Conservation (phyloP, 257 asterid genomes). For the Petunia secreta region DNA sequence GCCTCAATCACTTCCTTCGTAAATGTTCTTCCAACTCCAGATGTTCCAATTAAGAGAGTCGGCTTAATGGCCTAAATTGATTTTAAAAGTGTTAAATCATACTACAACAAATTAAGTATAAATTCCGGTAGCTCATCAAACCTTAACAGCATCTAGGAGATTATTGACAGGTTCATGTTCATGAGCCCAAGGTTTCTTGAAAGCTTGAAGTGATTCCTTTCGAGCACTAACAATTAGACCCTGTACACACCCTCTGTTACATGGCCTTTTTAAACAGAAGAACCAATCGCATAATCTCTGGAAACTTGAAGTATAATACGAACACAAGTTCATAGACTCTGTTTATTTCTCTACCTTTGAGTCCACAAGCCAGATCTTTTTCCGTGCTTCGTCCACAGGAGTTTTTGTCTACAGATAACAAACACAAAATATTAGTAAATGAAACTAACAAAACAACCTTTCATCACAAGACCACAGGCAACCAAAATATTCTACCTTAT, state of each 20-base stretch:
- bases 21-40: constrained; percentile 86
- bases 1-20: constrained; percentile 91
- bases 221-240: constrained; percentile 82
- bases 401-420: constrained; percentile 46
- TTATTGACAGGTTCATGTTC: constrained; percentile 67
- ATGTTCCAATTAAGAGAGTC: constrained; percentile 82
- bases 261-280: constrained; percentile 1
- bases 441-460: background rate
- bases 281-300: background rate
- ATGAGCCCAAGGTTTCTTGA: constrained; percentile 96
- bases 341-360: constrained; percentile 64
- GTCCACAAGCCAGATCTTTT: constrained; percentile 93
- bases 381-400: constrained; percentile 69
- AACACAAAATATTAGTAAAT: background rate
- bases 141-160: constrained; percentile 93
- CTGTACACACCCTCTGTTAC: constrained; percentile 40
- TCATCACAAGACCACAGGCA: background rate
- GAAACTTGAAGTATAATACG: background rate
- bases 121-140: constrained; percentile 31
- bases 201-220: constrained; percentile 84
- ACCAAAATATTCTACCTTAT: constrained; percentile 52
- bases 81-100: background rate
- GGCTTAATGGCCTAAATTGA: constrained; percentile 78
- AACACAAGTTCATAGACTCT: background rate
- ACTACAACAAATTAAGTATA: background rate